Base-by-base conservation (phyloP, 345 rosid genomes). In the Pugionium dolabratum region DNA sequence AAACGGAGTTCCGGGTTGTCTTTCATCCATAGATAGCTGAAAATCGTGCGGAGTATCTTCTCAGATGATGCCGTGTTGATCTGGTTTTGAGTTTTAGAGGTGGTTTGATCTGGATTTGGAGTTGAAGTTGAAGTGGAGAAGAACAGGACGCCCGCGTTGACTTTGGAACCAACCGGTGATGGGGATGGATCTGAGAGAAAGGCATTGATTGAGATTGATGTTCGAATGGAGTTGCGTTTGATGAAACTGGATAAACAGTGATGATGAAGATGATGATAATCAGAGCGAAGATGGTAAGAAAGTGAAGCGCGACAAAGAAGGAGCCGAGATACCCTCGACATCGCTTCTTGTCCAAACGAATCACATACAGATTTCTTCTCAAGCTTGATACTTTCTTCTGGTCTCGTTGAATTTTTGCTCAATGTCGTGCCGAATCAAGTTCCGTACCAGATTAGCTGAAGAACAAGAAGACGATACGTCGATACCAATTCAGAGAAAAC, bases 1-100 rank as follows among this genome's bases (percentile, higher is more conserved):
- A 83, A 48, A 1, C 97, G 95, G 69, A 90, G 90, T 42, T 94
- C 99, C 4, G 74, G 66, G 34, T 86, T 85, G 69, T 85, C 96
- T 72, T 67, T 84, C 88, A 86, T 85, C 99, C 97, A 90, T 75
- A 90, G 58, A 69, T 81, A 85, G 75, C 85, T 75, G 0, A 82
- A 85, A 8, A 94, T 82, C 2, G 85, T 86, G 48, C 80, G 79
- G 44, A 94, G 78, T 61, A 90, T 90, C 61, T 86, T 85, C 76
- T 47, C 44, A 2, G 79, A 53, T 0, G 75, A 60, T 3, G 56
- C 11, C 2, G 76, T 43, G 6, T 73, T 72, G 27, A 11, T 65
- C 34, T 58, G 36, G 18, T 33, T 52, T 72, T 18, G 29, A 10
- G 67, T 9, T 45, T 53, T 35, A 0, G 67, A 8, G 25, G 4